Evolutionary conservation across 2,329 filamentous ascomycete species (phyloP), one percentile per base, ranked within the genome.

Genomic region (Cladosporium halotolerans): DNA sequence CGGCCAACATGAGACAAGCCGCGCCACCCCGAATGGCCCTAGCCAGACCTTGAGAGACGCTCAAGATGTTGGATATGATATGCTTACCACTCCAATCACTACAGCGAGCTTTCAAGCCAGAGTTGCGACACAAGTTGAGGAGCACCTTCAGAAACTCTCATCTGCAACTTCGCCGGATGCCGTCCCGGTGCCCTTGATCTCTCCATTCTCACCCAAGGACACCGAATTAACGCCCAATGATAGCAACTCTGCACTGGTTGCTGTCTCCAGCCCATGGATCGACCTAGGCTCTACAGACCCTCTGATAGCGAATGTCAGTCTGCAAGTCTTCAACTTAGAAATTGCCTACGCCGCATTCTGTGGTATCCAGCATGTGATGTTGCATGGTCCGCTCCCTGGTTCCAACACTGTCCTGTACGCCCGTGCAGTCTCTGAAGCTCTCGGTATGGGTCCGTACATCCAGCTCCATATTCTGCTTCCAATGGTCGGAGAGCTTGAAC

Each of bases 311-410:
- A 88, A 88, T 68, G 79, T 97, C 55, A 96, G 92, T 34, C 83
- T 88, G 42, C 92, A 96, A 72, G 87, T 95, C 6, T 76, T 99
- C 58, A 90, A 90, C 67, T 79, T 96, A 38, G 93, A 99, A 68
- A 80, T 97, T 45, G 88, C 89, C 45, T 99, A 96, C 72, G 93
- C 95, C 58, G 91, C 89, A 58, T 99, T 97, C 72, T 96, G 90
- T 65, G 95, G 95, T 34, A 80, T 93, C 45, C 83, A 84, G 53
- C 95, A 87, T 70, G 78, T 97, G 55, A 76, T 97, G 47, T 77
- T 99, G 31, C 84, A 86, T 1, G 90, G 90, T 0, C 93, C 93
- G 3, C 53, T 62, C 28, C 41, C 56, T 13, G 60, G 71, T 2
- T 71, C 75, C 51, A 76, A 78, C 13, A 80, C 77, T 64, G 72